A percentile compares a stretch with the other conserved stretches of the same genome.
Conservation (phyloP, 495 filamentous ascomycete species). For the Collariella sp. region DNA sequence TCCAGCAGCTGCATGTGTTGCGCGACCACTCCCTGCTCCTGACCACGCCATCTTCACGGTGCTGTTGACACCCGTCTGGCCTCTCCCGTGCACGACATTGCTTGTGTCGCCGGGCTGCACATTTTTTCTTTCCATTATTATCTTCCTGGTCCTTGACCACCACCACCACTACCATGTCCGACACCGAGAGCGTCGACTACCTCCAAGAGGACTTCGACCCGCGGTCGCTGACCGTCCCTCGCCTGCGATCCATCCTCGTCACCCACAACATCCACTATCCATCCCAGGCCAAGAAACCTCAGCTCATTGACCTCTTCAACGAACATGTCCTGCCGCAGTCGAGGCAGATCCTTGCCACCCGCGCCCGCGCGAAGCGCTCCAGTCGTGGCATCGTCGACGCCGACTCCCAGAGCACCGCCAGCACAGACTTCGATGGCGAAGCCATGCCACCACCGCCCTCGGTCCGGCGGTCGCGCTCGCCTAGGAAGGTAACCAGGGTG, state of each 20-base stretch:
- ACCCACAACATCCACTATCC: constrained; percentile 78
- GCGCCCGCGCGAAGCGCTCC: constrained; percentile 66
- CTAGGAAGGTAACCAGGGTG: constrained; percentile 39
- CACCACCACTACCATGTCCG: constrained; percentile 45
- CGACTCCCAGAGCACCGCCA: constrained; percentile 40
- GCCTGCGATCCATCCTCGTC: constrained; percentile 80
- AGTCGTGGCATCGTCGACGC: constrained; percentile 80
- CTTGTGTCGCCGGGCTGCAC: not conserved
- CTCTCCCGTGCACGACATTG: not conserved
- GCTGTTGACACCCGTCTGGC: not conserved
- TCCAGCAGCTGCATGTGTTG: not conserved
- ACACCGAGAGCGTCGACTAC: constrained; percentile 65
- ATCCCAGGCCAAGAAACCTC: constrained; percentile 71
- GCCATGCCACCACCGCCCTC: constrained; percentile 36
- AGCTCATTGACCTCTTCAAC: constrained; percentile 77
- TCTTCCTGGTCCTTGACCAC: not conserved
- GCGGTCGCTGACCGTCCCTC: constrained; percentile 68
- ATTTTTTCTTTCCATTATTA: not conserved
- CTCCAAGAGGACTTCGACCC: constrained; percentile 80
- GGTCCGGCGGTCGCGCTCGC: constrained; percentile 36
- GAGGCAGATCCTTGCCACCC: constrained; percentile 61
- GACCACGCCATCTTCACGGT: not conserved
- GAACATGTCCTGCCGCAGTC: constrained; percentile 70
- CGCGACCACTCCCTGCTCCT: no score
- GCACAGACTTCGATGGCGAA: constrained; percentile 38